Percentiles rank a stretch among this genome's conserved stretches.
phyloP scores from a whole-genome alignment of 2,329 filamentous ascomycete genomes.

The Fusarium domesticum region DNA sequence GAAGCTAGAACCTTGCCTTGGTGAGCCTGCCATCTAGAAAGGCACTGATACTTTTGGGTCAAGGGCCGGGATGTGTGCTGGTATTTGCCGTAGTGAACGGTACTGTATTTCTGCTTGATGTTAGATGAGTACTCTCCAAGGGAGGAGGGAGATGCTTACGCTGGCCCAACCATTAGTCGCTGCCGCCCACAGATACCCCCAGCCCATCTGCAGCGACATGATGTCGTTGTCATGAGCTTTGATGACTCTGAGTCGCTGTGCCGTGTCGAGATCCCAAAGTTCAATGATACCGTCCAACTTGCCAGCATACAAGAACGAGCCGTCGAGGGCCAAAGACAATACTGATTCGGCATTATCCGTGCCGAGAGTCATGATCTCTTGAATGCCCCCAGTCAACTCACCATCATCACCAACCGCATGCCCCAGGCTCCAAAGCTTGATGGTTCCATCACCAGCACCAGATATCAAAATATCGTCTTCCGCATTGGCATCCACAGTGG shows the following conservation, averaged over 20 bases:
- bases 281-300: slow-evolving; percentile 85
- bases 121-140: background rate
- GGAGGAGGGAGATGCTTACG: slow-evolving; percentile 49
- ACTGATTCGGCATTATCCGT: slow-evolving; percentile 61
- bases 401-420: slow-evolving; percentile 35
- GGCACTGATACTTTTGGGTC: slow-evolving; percentile 78
- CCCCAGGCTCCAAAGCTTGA: slow-evolving; percentile 83
- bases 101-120: slow-evolving; percentile 58
- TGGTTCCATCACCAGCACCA: slow-evolving; percentile 87
- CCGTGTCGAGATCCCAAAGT: slow-evolving; percentile 94
- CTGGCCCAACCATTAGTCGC: slow-evolving; percentile 85
- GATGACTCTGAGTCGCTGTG: slow-evolving; percentile 83
- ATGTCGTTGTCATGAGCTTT: slow-evolving; percentile 78
- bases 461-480: slow-evolving; percentile 83
- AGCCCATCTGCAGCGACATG: slow-evolving; percentile 80
- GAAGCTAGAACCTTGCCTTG: slow-evolving; percentile 85
- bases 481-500: slow-evolving; percentile 62
- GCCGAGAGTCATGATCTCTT: slow-evolving; percentile 65
- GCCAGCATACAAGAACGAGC: slow-evolving; percentile 88
- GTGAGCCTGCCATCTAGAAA: slow-evolving; percentile 78
- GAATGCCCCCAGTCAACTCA: slow-evolving; percentile 56
- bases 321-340: slow-evolving; percentile 80
- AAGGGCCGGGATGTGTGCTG: slow-evolving; percentile 49
- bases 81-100: slow-evolving; percentile 60
- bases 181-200: slow-evolving; percentile 81